These are phyloP conservation scores for Sphaerobolus stellatus DNA, from an alignment of 1,284 basidiomycete genomes.

Conservation along the genomic window DNA sequence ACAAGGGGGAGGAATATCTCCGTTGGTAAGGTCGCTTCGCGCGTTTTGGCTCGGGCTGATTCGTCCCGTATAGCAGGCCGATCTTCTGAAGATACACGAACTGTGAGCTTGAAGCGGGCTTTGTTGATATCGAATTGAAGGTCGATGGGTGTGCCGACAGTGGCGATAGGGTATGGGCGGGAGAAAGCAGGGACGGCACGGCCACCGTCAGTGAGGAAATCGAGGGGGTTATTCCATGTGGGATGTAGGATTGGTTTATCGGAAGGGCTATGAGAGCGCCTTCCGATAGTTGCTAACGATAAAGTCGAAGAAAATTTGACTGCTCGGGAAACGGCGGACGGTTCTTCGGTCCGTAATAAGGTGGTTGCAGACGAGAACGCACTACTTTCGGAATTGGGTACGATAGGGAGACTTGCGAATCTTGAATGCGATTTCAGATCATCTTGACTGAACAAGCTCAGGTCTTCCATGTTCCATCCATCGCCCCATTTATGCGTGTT, in stretches of 20 bases:
- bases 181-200: slow-evolving; percentile 81
- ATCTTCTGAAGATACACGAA: slow-evolving; percentile 61
- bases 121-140: slow-evolving; percentile 78
- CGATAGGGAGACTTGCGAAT: too few species aligned
- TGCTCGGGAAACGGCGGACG: not conserved
- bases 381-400: too few species aligned
- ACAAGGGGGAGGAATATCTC: slow-evolving; percentile 88
- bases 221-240: slow-evolving; percentile 42
- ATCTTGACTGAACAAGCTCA: slow-evolving; percentile 85
- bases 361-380: slow-evolving; percentile 12
- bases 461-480: slow-evolving; percentile 95
- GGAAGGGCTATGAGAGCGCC: too few species aligned
- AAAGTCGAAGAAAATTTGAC: not conserved
- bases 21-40: slow-evolving; percentile 51
- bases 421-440: slow-evolving; percentile 57
- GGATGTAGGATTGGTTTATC: slow-evolving; percentile 3
- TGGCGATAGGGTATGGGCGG: slow-evolving; percentile 76
- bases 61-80: slow-evolving; percentile 21
- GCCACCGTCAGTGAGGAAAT: slow-evolving; percentile 78
- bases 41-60: not conserved
- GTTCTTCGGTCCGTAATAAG: not conserved
- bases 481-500: slow-evolving; percentile 88
- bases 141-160: slow-evolving; percentile 64
- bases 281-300: too few species aligned
- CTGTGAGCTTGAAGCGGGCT: slow-evolving; percentile 64